Evolutionary conservation across 2,329 filamentous ascomycete genomes (phyloP).

Genomic region (Emmonsia crescens): DNA sequence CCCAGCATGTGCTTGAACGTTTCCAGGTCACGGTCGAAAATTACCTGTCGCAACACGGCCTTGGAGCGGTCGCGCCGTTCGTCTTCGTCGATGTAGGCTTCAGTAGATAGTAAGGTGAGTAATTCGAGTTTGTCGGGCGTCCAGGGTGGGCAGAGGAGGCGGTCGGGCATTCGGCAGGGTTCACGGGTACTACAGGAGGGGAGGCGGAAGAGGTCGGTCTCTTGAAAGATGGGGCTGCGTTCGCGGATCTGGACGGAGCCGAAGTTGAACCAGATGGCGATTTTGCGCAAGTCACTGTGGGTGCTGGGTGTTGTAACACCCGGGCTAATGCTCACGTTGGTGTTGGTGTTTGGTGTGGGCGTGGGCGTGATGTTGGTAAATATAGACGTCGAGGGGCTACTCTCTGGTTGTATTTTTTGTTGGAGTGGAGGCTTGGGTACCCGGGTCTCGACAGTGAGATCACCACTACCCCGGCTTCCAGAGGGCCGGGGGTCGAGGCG

Average conservation of each 20-base stretch:
- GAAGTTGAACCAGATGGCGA: conserved; percentile 30
- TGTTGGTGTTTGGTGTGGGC: background rate
- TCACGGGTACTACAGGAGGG: conserved; percentile 18
- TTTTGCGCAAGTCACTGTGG: conserved; percentile 13
- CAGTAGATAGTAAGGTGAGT: conserved; percentile 25
- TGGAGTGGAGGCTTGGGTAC: conserved; percentile 1
- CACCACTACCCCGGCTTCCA: conserved; percentile 22
- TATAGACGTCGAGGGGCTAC: conserved; percentile 5
- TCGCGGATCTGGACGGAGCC: conserved; percentile 27
- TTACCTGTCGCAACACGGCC: conserved; percentile 23
- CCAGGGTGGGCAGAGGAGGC: conserved; percentile 30
- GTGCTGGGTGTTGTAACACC: background rate
- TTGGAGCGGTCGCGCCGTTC: conserved; percentile 21
- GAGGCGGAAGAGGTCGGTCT: conserved; percentile 26
- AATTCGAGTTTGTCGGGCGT: conserved; percentile 29
- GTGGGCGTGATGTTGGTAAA: background rate
- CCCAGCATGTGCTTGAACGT: conserved; percentile 24
- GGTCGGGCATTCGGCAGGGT: conserved; percentile 28
- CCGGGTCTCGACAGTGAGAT: conserved; percentile 20
- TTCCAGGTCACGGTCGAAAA: conserved; percentile 24
- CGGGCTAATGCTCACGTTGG: background rate
- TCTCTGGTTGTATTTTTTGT: background rate
- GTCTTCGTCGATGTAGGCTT: conserved; percentile 31
- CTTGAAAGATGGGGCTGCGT: conserved; percentile 18
- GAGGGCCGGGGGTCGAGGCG: conserved; percentile 15